Conservation (phyloP, 169 alveolate genomes). For the Plasmodium vivax region DNA sequence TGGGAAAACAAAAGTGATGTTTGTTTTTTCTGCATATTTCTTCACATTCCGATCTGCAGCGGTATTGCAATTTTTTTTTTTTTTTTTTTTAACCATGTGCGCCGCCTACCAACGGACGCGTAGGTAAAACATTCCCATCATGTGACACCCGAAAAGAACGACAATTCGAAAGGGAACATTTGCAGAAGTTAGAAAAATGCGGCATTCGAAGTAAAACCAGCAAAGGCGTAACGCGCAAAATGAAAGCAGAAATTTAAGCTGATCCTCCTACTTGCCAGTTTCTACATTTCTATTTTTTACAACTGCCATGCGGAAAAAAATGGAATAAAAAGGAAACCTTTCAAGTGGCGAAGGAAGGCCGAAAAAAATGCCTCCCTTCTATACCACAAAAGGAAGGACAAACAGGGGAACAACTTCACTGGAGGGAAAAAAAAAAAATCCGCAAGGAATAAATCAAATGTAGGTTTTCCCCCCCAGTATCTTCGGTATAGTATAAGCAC, state of each 20-base stretch:
- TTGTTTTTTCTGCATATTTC: neutral
- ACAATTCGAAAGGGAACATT: neutral
- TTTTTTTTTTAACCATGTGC: neutral
- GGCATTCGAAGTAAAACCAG: neutral
- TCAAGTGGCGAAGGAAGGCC: neutral
- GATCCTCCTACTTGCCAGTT: neutral
- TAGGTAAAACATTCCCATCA: neutral
- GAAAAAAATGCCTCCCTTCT: neutral
- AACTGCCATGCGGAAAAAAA: neutral
- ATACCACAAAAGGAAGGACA: neutral
- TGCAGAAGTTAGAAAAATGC: neutral
- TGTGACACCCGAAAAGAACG: neutral
- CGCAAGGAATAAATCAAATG: neutral
- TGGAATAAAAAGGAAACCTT: neutral
- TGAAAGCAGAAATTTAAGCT: neutral
- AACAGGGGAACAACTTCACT: neutral
- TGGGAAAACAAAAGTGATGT: neutral
- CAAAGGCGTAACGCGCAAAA: neutral
- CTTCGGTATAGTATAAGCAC: neutral
- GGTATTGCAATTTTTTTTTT: constrained; percentile 6
- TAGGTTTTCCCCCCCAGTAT: neutral
- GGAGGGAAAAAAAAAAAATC: neutral
- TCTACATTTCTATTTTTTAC: neutral
- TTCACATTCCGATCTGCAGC: neutral
- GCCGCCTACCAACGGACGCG: neutral